Conservation (phyloP, 75 land plant species). For the Cunninghamia lanceolata region DNA sequence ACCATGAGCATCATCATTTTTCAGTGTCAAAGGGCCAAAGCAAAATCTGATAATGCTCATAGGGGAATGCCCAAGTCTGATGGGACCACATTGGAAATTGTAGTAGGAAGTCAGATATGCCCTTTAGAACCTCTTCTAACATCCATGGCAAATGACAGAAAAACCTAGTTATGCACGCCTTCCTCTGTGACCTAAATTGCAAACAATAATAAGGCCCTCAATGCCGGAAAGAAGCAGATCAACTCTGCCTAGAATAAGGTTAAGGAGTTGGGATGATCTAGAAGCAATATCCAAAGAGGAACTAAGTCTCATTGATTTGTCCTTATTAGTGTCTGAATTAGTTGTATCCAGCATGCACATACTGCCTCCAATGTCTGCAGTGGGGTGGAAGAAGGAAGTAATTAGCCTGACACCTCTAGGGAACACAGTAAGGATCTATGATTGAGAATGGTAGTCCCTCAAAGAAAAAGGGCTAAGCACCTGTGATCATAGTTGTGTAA, state of each 20-base stretch:
- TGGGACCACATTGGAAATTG: background rate
- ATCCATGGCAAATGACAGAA: background rate
- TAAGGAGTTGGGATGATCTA: background rate
- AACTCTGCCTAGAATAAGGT: no score
- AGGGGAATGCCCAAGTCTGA: background rate
- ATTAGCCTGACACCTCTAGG: no score
- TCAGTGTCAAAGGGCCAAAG: background rate
- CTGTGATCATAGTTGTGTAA: no score
- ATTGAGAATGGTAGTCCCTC: no score
- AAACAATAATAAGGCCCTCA: no score
- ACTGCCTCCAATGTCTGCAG: no score
- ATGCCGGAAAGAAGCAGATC: no score
- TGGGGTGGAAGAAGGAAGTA: no score
- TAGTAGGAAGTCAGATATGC: background rate
- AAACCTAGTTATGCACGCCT: background rate
- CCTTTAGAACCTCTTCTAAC: background rate
- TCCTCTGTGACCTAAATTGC: background rate
- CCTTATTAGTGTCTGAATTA: no score
- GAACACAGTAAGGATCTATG: no score
- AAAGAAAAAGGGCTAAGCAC: no score
- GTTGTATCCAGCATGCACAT: no score
- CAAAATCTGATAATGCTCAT: background rate
- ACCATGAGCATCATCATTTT: background rate
- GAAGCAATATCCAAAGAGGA: background rate
- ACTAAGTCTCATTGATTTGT: background rate